phyloP scores from a whole-genome alignment of 331 rosid genomes.

The Pyrus hybrid region DNA sequence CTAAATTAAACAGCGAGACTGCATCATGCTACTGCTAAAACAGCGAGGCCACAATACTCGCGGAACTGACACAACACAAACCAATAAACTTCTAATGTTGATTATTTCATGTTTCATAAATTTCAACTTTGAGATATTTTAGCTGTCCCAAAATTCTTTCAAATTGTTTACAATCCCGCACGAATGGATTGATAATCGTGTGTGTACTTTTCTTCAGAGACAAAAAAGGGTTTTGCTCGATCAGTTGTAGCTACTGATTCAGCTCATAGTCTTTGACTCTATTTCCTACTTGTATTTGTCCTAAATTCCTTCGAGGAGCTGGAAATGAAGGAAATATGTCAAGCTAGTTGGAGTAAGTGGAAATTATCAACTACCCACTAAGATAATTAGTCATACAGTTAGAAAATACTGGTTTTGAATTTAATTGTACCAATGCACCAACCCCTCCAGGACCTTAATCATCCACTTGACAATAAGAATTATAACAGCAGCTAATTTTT shows the following conservation, averaged over 20 bases:
- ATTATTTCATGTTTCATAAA: neutral
- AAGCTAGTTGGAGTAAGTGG: slow-evolving; percentile 10
- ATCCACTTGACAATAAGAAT: neutral
- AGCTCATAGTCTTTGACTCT: neutral
- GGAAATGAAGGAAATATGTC: neutral
- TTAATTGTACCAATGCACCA: no score
- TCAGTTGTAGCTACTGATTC: neutral
- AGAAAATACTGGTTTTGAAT: neutral
- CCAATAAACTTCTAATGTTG: neutral
- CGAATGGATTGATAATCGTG: neutral
- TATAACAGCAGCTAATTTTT: neutral
- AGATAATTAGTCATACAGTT: neutral
- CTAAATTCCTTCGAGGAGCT: neutral
- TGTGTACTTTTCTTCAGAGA: neutral
- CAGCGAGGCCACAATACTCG: no score
- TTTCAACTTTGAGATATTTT: neutral
- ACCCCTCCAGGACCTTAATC: no score
- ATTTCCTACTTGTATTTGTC: neutral
- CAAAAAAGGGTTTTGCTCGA: no score
- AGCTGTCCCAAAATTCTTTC: neutral
- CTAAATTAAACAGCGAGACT: no score
- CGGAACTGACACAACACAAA: no score
- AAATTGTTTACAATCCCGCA: neutral
- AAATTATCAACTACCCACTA: slow-evolving; percentile 27
- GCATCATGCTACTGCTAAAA: no score